Conservation (phyloP, 1,284 basidiomycete species). For the Rhodotorula sp. region DNA sequence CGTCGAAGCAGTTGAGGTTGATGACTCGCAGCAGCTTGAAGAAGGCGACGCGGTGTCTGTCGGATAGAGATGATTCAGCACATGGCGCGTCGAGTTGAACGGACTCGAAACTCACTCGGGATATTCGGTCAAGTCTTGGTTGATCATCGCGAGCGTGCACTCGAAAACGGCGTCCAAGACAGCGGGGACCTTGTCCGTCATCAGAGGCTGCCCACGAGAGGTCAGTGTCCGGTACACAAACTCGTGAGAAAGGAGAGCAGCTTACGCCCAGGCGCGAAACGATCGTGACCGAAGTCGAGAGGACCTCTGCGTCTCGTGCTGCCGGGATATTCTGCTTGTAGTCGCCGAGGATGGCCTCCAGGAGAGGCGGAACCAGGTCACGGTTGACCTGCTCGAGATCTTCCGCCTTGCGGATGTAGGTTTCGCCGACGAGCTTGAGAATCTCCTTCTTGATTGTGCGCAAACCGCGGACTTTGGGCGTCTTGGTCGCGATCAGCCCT, state of each 20-base stretch:
- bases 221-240: not conserved
- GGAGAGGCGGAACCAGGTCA: constrained; percentile 89
- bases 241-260: constrained; percentile 26
- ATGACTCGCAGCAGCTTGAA: constrained; percentile 94
- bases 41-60: constrained; percentile 83
- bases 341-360: constrained; percentile 96
- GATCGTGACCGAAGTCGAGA: constrained; percentile 98
- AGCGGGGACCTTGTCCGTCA: constrained; percentile 93
- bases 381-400: constrained; percentile 88
- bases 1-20: constrained; percentile 90
- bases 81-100: not conserved
- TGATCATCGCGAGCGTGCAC: constrained; percentile 97
- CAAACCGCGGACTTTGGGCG: constrained; percentile 89
- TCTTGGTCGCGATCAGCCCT: constrained; percentile 91
- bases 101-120: constrained; percentile 60
- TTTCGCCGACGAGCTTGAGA: constrained; percentile 86
- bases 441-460: constrained; percentile 99
- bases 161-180: constrained; percentile 97
- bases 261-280: constrained; percentile 78
- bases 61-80: too few species aligned
- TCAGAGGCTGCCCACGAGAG: constrained; percentile 58
- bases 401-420: constrained; percentile 81
- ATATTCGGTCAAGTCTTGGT: constrained; percentile 90
- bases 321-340: constrained; percentile 92
- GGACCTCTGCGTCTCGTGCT: constrained; percentile 93